Evolutionary conservation across 164 flowering plant genomes (phyloP), one percentile per base, ranked within the genome.

Genomic region (Litsea cubeba): DNA sequence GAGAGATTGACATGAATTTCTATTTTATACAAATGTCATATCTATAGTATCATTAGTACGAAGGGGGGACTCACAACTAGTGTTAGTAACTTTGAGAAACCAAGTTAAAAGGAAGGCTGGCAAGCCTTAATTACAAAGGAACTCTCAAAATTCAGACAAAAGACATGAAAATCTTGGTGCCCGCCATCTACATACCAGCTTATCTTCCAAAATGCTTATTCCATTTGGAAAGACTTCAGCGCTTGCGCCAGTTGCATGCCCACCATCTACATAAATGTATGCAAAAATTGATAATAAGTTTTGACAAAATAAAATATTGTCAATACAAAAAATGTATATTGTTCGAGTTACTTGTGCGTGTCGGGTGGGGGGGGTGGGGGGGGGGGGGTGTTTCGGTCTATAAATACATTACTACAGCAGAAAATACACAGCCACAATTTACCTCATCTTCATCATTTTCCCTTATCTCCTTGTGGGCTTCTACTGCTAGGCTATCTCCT

Each of bases 121-220:
- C 65, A 62, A 62, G 65, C 28, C n/a, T 62, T 6, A 5, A 62
- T 62, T n/a, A 12, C 18, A 11, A 24, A 23, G n/a, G 17, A 62
- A 23, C 65, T 54, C 2, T 54, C 17, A 54, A 54, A 62, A 62
- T 7, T 20, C 12, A 26, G 3, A 65, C 12, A 2, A 17, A 5
- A 65, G n/a, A 25, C 26, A 25, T 10, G 14, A 24, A 24, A 25
- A 11, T 11, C 18, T 65, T 8, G 20, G 22, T 7, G 25, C 4
- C 7, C n/a, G n/a, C n/a, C n/a, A n/a, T n/a, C n/a, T n/a, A n/a
- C 65, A 62, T 91, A 94, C 98, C 97, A 89, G 86, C 79, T 87
- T 91, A 72, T 81, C 79, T 82, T 91, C 89, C 85, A 90, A 70
- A 12, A 63, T 50, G 62, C 65, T 91, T 40, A 90, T 69, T 86